A percentile compares a stretch with the other conserved stretches of the same genome.
These are phyloP conservation scores for Pseudogymnoascus sp. DNA, from an alignment of 2,329 filamentous ascomycete genomes.

Conservation along the genomic window DNA sequence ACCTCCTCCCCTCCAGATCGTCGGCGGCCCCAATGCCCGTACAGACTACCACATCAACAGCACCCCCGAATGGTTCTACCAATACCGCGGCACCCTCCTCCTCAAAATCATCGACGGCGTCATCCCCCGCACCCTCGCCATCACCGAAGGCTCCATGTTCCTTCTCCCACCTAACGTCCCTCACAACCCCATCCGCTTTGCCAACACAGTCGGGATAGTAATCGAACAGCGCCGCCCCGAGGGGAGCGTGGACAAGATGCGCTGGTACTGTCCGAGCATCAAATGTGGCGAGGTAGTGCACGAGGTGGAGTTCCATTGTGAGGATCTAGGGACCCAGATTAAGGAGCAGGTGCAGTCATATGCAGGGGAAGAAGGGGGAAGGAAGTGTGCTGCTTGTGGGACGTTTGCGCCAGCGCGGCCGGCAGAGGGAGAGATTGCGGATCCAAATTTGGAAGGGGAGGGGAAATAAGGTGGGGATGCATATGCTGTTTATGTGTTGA, in stretches of 20 bases:
- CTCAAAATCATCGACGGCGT: conserved; percentile 77
- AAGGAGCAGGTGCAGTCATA: conserved; percentile 84
- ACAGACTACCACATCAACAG: conserved; percentile 98
- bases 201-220: conserved; percentile 87
- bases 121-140: conserved; percentile 74
- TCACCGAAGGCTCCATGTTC: conserved; percentile 90
- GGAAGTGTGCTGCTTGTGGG: conserved; percentile 73
- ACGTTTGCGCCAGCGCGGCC: conserved; percentile 65
- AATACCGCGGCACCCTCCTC: conserved; percentile 86
- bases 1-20: conserved; percentile 50
- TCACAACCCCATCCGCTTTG: conserved; percentile 90
- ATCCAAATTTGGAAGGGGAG: conserved; percentile 42
- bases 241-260: conserved; percentile 64
- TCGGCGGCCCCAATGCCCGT: conserved; percentile 89
- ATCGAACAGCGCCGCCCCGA: conserved; percentile 75
- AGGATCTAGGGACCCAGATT: conserved; percentile 86
- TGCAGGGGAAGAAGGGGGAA: conserved; percentile 56
- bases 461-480: not conserved
- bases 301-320: conserved; percentile 81
- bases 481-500: not conserved
- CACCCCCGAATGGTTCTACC: conserved; percentile 97
- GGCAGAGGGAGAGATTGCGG: conserved; percentile 47
- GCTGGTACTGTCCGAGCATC: conserved; percentile 71
- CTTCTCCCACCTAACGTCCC: conserved; percentile 89
- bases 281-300: conserved; percentile 66